Evolutionary conservation across 805 yeast species (phyloP), one percentile per base, ranked within the genome.

Genomic region (Suhomyces kilbournensis): DNA sequence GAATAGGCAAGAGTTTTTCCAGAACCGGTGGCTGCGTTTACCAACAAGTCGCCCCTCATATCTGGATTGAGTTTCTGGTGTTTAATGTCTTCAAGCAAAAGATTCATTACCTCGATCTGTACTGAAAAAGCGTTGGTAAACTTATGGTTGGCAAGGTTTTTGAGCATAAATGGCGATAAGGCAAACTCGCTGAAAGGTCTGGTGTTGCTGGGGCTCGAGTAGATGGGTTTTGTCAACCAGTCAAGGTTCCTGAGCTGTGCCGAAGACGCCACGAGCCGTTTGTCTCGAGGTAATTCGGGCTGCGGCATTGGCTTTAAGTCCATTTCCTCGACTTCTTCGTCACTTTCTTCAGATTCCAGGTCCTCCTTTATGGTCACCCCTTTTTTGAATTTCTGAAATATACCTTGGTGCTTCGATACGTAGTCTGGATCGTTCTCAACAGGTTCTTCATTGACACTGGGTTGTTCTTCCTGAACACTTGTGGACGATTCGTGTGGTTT

Each of bases 11-110:
- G 73, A 0, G 99, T 93, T 65, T 93, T 93, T 62, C 99, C 99
- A 0, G 96, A 88, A 43, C 99, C 99, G 0, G 99, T 93, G 9
- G 96, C 82, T 1, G 99, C 96, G 68, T 93, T 92, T 5, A 93
- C 96, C 44, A 93, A 73, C 17, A 91, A 68, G 68, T 94, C 96
- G 22, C 93, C 93, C 52, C 75, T 74, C 42, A 80, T 74, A 50
- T 77, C 82, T 1, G 89, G 86, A 17, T 68, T 68, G 19, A 78
- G 58, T 40, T 64, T 59, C 53, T 70, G 72, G 55, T 66, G 57
- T 53, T 70, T 60, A 58, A 77, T 66, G 59, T 78, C 84, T 58
- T 66, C 64, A 32, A 84, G 66, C 40, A 79, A 61, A 26, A 77
- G 64, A n/a, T 84, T 80, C 50, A 89, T 73, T 1, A 88, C 88